Conservation (phyloP, 768 basidiomycete species). For the Tulasnella sp. region DNA sequence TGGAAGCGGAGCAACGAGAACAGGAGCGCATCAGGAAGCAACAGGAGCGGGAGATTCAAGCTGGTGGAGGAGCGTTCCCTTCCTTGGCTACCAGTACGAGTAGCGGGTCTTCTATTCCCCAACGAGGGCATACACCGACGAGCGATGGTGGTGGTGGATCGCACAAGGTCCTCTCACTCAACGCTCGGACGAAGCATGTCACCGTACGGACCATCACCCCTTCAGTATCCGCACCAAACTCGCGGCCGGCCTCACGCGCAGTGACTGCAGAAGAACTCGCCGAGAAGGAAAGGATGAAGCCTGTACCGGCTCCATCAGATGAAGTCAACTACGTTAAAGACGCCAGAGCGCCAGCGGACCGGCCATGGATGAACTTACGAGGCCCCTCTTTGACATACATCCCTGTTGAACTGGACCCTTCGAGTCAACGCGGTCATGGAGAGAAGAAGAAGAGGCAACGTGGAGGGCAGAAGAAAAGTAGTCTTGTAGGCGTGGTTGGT, state of each 20-base stretch:
- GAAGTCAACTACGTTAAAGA: background rate
- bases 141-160: background rate
- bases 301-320: background rate
- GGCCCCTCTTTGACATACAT: background rate
- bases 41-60: background rate
- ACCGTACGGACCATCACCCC: background rate
- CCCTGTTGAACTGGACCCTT: background rate
- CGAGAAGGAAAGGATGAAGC: background rate
- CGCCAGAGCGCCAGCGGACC: background rate
- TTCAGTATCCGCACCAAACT: background rate
- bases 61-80: slow-evolving; percentile 15
- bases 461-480: no score
- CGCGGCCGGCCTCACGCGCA: background rate
- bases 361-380: slow-evolving; percentile 2
- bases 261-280: background rate
- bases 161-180: slow-evolving; percentile 11
- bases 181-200: background rate
- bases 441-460: no score
- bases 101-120: background rate
- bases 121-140: background rate
- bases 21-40: background rate
- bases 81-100: background rate
- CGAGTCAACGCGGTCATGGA: background rate
- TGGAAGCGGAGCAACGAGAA: slow-evolving; percentile 9
- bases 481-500: no score